phyloP scores from a whole-genome alignment of 225 moss, liverwort and hornwort genomes.

The Climacium dendroides region DNA sequence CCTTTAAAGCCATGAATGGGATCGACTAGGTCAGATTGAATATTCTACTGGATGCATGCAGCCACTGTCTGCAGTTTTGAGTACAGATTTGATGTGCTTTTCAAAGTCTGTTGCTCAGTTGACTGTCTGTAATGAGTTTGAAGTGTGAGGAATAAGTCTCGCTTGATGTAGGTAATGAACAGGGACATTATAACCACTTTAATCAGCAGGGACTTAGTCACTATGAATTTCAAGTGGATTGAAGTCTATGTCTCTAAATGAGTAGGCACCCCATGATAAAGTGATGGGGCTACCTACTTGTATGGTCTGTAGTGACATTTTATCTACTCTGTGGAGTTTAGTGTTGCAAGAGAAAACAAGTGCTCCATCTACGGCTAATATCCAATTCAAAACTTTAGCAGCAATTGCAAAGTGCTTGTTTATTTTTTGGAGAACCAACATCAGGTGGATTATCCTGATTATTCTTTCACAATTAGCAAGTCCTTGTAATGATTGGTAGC shows the following conservation, averaged over 20 bases:
- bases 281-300: neutral
- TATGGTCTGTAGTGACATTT: neutral
- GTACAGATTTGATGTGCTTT: neutral
- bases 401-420: neutral
- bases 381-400: neutral
- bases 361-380: neutral
- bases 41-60: neutral
- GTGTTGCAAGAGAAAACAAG: neutral
- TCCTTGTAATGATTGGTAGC: neutral
- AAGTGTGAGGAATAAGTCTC: neutral
- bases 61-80: neutral
- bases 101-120: neutral
- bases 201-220: neutral
- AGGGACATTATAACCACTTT: neutral
- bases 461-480: too few relatives aligned
- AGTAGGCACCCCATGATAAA: neutral
- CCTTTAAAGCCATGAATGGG: neutral
- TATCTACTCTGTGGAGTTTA: neutral
- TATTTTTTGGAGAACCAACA: neutral
- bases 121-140: neutral
- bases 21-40: neutral
- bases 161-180: neutral
- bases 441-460: neutral
- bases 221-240: neutral
- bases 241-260: neutral